Percentiles rank a stretch among this genome's conserved stretches.
Evolutionary conservation across 2,329 filamentous ascomycete species (phyloP).

Genomic region (Apiospora sp.): DNA sequence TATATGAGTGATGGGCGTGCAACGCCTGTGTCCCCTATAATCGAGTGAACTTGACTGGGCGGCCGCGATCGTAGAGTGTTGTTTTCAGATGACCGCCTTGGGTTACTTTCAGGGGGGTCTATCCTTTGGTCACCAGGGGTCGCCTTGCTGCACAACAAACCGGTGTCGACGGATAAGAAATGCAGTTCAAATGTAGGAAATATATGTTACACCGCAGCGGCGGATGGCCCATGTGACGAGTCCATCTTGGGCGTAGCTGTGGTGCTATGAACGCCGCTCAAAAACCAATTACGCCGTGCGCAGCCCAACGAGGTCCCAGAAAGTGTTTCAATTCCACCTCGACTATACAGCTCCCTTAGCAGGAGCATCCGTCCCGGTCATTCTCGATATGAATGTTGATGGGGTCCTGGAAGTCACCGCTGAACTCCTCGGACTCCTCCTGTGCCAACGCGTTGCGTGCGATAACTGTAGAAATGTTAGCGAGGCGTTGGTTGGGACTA

Average conservation of each 20-base stretch:
- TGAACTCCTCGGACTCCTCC: constrained; percentile 98
- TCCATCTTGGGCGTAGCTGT: constrained; percentile 8
- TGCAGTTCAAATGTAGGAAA: constrained; percentile 16
- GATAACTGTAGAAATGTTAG: constrained; percentile 71
- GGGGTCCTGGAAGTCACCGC: constrained; percentile 94
- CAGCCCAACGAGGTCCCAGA: constrained; percentile 17
- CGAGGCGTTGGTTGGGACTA: constrained; percentile 14
- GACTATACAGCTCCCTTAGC: constrained; percentile 57
- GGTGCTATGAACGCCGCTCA: constrained; percentile 5
- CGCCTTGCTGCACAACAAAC: neutral
- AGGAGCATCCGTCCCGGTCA: constrained; percentile 91
- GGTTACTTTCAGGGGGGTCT: neutral
- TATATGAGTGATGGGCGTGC: neutral
- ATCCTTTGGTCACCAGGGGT: neutral
- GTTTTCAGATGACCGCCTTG: neutral
- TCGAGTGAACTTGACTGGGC: neutral
- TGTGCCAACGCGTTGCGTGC: constrained; percentile 94
- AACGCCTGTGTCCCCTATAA: neutral
- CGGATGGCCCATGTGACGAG: neutral
- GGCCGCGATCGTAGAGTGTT: neutral
- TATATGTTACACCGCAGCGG: constrained; percentile 4
- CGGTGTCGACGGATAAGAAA: neutral
- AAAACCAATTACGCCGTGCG: constrained; percentile 19
- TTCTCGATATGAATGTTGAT: constrained; percentile 98
- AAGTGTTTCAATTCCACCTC: constrained; percentile 17